Percentiles rank a stretch among this genome's conserved stretches.
Evolutionary conservation across 2,329 filamentous ascomycete species (phyloP).

Genomic region (Monilinia aucupariae): DNA sequence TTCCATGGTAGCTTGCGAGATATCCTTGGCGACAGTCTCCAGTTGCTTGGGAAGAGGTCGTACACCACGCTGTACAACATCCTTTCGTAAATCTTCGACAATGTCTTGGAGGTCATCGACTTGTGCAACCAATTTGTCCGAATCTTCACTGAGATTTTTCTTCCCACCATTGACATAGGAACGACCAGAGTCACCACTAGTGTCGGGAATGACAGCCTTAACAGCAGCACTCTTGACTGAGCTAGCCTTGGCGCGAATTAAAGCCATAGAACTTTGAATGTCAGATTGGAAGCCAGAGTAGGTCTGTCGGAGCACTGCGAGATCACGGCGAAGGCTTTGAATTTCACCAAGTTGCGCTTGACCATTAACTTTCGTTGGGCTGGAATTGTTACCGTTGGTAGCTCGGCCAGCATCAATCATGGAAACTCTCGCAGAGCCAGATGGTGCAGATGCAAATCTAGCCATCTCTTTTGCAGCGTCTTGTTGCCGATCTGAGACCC

Average conservation of each 20-base stretch:
- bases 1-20: conserved; percentile 73
- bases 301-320: conserved; percentile 87
- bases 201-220: conserved; percentile 63
- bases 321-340: conserved; percentile 75
- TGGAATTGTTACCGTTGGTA: conserved; percentile 29
- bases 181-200: conserved; percentile 74
- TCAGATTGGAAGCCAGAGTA: conserved; percentile 89
- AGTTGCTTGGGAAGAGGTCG: conserved; percentile 85
- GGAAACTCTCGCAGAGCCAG: conserved; percentile 28
- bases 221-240: conserved; percentile 72
- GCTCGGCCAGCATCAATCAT: conserved; percentile 27
- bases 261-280: conserved; percentile 79
- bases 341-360: conserved; percentile 69
- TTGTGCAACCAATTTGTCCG: conserved; percentile 81
- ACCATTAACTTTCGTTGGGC: conserved; percentile 30
- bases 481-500: conserved; percentile 84
- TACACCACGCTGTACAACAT: conserved; percentile 89
- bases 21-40: conserved; percentile 83
- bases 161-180: conserved; percentile 81
- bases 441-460: conserved; percentile 34
- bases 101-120: conserved; percentile 97
- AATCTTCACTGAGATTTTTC: conserved; percentile 79
- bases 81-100: conserved; percentile 94
- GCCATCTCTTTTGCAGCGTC: conserved; percentile 86
- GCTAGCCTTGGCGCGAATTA: conserved; percentile 73